Base-by-base conservation (phyloP, 352 stramenopile genomes). In the Pythium oligandrum region DNA sequence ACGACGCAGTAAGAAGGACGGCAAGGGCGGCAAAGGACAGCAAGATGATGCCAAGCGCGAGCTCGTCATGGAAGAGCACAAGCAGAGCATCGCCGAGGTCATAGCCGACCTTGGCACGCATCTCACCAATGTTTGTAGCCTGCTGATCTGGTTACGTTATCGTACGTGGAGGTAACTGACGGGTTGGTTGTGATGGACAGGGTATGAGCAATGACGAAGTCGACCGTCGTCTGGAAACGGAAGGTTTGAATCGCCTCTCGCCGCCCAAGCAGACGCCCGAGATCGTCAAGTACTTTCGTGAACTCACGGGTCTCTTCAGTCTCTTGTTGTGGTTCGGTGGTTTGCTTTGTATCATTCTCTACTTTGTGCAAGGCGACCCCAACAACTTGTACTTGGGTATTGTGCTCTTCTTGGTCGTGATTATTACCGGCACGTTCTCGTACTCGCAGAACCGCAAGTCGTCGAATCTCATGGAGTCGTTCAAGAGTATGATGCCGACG, bases 401-500 rank as follows among this genome's bases (percentile, higher is more conserved):
- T 45, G 82, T 88, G 40, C 66, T 90, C 9, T 88, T 88, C 55
- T 54, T 86, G 39, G 74, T 90, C 8, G 79, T 92, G 12, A 45
- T 88, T 32, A 79, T 89, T 65, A 90, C 78, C 0, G 77, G 82
- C 45, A 84, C 76, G 8, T 86, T 90, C 44, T 86, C 78, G 36
- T 90, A 84, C 64, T 69, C 79, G 37, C 71, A 93, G 59, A 88
- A 90, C 58, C 69, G 73, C 35, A 85, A 90, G 55, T 89, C 80
- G 9, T 86, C 55, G 10, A 90, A 90, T 42, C 49, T 93, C 3
- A 93, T 93, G 82, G 82, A 93, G 44, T 90, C 82, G 30, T 93
- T 93, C 55, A 93, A 90, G 51, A 86, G 75, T 66, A 90, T 90
- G 82, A 87, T 90, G 78, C 82, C 82, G 4, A 88, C 78, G 10